Conservation (phyloP, 2,329 filamentous ascomycete genomes). For the Colletotrichum chlorophyti region DNA sequence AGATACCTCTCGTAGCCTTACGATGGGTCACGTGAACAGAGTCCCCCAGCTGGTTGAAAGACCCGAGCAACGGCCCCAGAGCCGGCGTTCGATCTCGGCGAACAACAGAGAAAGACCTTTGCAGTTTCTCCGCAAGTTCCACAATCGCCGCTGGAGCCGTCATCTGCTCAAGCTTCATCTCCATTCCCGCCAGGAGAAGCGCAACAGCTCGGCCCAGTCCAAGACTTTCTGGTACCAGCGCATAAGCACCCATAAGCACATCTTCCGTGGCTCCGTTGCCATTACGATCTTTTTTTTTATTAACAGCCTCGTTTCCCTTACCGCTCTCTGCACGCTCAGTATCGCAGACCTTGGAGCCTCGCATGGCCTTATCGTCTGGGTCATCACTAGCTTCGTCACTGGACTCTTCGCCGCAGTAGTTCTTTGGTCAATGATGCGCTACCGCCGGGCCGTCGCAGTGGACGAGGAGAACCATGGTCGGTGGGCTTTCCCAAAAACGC, state of each 20-base stretch:
- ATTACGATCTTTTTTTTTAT: slow-evolving; percentile 7
- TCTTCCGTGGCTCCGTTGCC: background rate
- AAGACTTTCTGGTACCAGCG: slow-evolving; percentile 13
- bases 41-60: slow-evolving; percentile 10
- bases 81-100: background rate
- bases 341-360: background rate
- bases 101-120: background rate
- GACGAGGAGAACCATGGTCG: slow-evolving; percentile 17
- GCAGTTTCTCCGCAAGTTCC: background rate
- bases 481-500: background rate
- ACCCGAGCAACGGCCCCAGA: background rate
- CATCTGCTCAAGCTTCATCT: background rate
- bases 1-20: background rate
- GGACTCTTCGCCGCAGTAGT: background rate
- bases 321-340: background rate
- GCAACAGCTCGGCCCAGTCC: background rate
- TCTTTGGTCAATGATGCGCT: background rate
- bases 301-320: background rate
- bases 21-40: background rate
- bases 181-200: background rate
- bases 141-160: background rate
- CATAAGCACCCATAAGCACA: slow-evolving; percentile 3
- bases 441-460: background rate
- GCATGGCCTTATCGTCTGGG: slow-evolving; percentile 7
- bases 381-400: slow-evolving; percentile 1